Evolutionary conservation across 495 filamentous ascomycete genomes (phyloP).

Genomic region (Aspergillus affinis): DNA sequence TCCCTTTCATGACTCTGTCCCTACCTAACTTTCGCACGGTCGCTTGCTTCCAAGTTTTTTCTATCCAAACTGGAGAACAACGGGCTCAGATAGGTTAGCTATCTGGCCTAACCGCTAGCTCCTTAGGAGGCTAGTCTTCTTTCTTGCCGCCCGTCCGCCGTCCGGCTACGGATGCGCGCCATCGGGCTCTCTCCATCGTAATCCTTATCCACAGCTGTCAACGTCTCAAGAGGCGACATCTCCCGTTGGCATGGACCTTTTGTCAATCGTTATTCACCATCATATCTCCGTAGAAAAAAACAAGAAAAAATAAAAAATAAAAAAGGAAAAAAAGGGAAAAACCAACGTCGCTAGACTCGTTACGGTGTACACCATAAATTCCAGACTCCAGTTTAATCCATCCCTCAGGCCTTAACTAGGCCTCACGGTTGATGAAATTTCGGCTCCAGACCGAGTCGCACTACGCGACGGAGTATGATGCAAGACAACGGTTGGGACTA

Average conservation of each 20-base stretch:
- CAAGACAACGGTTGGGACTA: conserved; percentile 13
- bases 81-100: neutral
- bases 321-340: neutral
- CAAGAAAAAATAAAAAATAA: too few relatives aligned
- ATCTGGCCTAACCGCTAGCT: neutral
- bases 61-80: neutral
- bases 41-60: conserved; percentile 4
- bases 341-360: too few relatives aligned
- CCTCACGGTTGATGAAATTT: neutral
- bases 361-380: too few relatives aligned
- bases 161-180: conserved; percentile 16
- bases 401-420: too few relatives aligned
- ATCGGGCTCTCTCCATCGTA: conserved; percentile 4
- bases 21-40: conserved; percentile 12
- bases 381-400: too few relatives aligned
- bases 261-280: conserved; percentile 1
- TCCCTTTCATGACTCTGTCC: too few relatives aligned
- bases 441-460: conserved; percentile 5
- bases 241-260: conserved; percentile 10
- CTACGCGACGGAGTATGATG: conserved; percentile 2
- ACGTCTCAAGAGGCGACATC: conserved; percentile 6
- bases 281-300: too few relatives aligned
- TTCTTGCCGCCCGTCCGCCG: conserved; percentile 12
- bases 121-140: neutral
- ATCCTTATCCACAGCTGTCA: conserved; percentile 11